These are phyloP conservation scores for Colletotrichum sp. DNA, from an alignment of 2,329 filamentous ascomycete genomes.

Conservation along the genomic window DNA sequence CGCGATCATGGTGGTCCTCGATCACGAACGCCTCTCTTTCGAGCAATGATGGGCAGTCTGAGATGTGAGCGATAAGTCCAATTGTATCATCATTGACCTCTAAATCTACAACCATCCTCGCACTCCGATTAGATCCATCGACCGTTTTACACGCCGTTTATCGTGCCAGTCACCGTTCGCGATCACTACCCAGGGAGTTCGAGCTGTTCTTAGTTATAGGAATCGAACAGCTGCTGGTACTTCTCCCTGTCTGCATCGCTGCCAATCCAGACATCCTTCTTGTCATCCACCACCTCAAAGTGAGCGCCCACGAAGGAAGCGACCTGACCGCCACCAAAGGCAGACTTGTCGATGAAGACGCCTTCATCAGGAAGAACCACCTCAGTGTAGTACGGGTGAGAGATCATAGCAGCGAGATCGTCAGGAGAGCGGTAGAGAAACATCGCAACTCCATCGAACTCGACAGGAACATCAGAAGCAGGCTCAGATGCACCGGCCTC, in stretches of 20 bases:
- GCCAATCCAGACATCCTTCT: constrained; percentile 28
- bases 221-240: constrained; percentile 28
- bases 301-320: constrained; percentile 28
- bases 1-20: background rate
- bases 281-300: constrained; percentile 27
- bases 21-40: background rate
- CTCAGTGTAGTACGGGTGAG: constrained; percentile 31
- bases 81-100: background rate
- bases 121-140: background rate
- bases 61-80: background rate
- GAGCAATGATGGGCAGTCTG: background rate
- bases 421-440: constrained; percentile 29
- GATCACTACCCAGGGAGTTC: background rate
- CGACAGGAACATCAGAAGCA: constrained; percentile 22
- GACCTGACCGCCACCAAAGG: constrained; percentile 30
- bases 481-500: constrained; percentile 22
- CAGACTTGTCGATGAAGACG: constrained; percentile 31
- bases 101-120: background rate
- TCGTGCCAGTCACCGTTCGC: background rate
- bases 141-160: background rate
- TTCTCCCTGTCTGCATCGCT: constrained; percentile 16
- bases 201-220: background rate
- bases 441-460: constrained; percentile 34
- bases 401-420: constrained; percentile 26
- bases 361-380: constrained; percentile 33